Percentiles rank a stretch among this genome's conserved stretches.
Conservation (phyloP, 2,329 filamentous ascomycete genomes). For the Berkeleyomyces rouxiae region DNA sequence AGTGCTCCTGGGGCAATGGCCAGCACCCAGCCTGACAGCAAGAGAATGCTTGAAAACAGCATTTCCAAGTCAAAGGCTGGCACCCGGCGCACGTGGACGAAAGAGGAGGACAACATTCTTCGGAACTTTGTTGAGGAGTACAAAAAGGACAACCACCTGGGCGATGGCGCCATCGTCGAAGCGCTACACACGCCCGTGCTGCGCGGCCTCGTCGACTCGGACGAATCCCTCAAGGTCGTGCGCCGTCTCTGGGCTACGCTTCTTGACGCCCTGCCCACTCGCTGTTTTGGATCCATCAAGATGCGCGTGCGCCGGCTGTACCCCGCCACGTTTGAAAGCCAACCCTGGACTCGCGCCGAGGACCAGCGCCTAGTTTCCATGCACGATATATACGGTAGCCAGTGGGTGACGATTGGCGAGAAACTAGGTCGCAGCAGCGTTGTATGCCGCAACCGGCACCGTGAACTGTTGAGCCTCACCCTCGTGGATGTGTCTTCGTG, state of each 20-base stretch:
- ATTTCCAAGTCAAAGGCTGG: neutral
- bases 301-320: slow-evolving; percentile 1
- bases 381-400: neutral
- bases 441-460: slow-evolving; percentile 5
- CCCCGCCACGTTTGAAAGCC: neutral
- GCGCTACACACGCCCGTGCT: slow-evolving; percentile 10
- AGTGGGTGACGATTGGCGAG: slow-evolving; percentile 6
- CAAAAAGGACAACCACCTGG: neutral
- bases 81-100: slow-evolving; percentile 1
- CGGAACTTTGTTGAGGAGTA: slow-evolving; percentile 1
- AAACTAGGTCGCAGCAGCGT: slow-evolving; percentile 7
- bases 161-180: neutral
- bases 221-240: neutral
- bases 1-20: neutral
- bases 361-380: neutral
- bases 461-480: slow-evolving; percentile 3
- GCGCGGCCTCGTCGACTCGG: slow-evolving; percentile 6
- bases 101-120: slow-evolving; percentile 2
- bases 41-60: neutral
- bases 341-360: slow-evolving; percentile 4
- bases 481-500: neutral
- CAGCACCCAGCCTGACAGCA: neutral
- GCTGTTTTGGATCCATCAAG: slow-evolving; percentile 8
- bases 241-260: slow-evolving; percentile 2
- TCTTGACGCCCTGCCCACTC: slow-evolving; percentile 1